Conservation (phyloP, 129 eudicot genomes). For the Heracleum sosnowskyi region DNA sequence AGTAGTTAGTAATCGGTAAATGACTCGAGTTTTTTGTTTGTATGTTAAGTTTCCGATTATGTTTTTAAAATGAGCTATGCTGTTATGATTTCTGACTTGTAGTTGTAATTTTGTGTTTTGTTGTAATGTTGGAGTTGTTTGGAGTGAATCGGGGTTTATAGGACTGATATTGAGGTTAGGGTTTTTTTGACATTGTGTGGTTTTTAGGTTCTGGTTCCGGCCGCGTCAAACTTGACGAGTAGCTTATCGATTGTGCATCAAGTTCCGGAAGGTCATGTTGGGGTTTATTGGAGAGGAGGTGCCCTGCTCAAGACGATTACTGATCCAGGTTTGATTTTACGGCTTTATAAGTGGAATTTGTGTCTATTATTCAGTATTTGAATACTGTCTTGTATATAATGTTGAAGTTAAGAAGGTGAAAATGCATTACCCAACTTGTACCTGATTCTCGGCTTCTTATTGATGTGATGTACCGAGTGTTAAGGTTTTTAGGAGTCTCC, state of each 20-base stretch:
- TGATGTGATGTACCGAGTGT: not conserved
- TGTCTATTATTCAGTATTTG: not conserved
- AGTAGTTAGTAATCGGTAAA: not conserved
- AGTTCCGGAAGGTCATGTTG: slow-evolving; percentile 99
- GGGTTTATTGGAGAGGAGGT: slow-evolving; percentile 97
- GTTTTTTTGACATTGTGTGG: slow-evolving; percentile 3
- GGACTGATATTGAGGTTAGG: not conserved
- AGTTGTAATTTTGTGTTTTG: not conserved
- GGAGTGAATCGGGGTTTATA: not conserved
- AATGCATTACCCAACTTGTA: not conserved
- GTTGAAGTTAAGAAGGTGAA: not conserved
- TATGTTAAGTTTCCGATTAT: not conserved
- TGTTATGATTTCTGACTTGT: not conserved
- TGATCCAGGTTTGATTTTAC: slow-evolving; percentile 4
- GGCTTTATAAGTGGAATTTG: not conserved
- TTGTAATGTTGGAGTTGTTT: not conserved
- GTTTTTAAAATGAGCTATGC: not conserved
- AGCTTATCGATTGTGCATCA: slow-evolving; percentile 73
- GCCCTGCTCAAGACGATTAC: slow-evolving; percentile 73
- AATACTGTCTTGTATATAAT: not conserved
- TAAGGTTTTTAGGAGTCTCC: not conserved
- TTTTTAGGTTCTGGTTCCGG: slow-evolving; percentile 52
- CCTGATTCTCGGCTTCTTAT: too few relatives aligned
- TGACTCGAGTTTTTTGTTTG: not conserved
- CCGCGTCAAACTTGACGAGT: slow-evolving; percentile 41